Evolutionary conservation across 208 protist species (phyloP).

Genomic region (Trypanosoma avium): DNA sequence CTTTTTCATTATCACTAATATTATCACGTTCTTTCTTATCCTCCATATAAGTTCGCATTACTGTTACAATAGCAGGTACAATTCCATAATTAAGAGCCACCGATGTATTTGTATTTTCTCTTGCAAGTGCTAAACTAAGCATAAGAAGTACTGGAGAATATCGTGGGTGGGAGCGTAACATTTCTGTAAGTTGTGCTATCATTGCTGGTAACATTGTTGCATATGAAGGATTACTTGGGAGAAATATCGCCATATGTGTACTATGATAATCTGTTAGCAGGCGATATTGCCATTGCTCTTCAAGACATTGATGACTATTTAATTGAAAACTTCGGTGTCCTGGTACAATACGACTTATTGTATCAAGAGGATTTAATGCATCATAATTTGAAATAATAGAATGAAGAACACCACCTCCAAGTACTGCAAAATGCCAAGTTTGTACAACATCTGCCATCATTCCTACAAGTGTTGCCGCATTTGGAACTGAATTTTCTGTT

Average conservation of each 20-base stretch:
- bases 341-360: conserved; percentile 37
- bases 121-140: conserved; percentile 46
- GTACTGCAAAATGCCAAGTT: conserved; percentile 19
- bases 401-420: conserved; percentile 5
- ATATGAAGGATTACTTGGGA: conserved; percentile 8
- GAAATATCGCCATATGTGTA: conserved; percentile 47
- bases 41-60: conserved; percentile 52
- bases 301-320: conserved; percentile 47
- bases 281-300: conserved; percentile 75
- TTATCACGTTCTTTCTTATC: conserved; percentile 9
- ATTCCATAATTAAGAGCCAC: conserved; percentile 60
- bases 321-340: conserved; percentile 56
- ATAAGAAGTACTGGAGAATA: conserved; percentile 71
- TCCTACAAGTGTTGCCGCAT: conserved; percentile 38
- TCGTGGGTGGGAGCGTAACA: conserved; percentile 51
- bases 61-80: conserved; percentile 42
- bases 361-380: conserved; percentile 23
- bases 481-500: background rate
- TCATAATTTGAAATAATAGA: conserved; percentile 19
- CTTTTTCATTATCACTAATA: background rate
- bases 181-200: conserved; percentile 65
- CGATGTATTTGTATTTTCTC: conserved; percentile 42
- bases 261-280: conserved; percentile 76
- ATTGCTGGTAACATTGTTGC: conserved; percentile 33
- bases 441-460: conserved; percentile 58